Evolutionary conservation across 805 yeast genomes (phyloP).

Genomic region (Lipomyces kockii): DNA sequence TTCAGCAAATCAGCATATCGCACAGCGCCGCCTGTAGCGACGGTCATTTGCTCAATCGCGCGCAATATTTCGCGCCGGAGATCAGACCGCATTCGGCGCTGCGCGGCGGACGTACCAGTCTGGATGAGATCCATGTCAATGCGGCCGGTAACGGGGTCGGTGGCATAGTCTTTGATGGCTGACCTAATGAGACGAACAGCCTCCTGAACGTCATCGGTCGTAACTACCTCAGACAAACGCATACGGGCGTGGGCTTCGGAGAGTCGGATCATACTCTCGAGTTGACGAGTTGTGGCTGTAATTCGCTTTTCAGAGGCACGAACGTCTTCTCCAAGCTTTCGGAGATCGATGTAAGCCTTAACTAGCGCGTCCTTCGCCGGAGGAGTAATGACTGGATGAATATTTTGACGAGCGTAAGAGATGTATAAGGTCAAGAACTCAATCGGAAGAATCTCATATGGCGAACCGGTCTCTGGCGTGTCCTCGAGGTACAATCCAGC

Average conservation of each 20-base stretch:
- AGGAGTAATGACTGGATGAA: slow-evolving; percentile 76
- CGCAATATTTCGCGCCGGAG: slow-evolving; percentile 63
- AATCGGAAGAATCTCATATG: slow-evolving; percentile 74
- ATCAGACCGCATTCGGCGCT: slow-evolving; percentile 76
- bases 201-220: slow-evolving; percentile 81
- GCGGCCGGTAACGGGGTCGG: slow-evolving; percentile 95
- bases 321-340: slow-evolving; percentile 90
- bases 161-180: slow-evolving; percentile 97
- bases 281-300: slow-evolving; percentile 97
- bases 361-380: slow-evolving; percentile 87
- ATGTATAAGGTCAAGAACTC: slow-evolving; percentile 88
- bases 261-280: slow-evolving; percentile 92
- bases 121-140: slow-evolving; percentile 97
- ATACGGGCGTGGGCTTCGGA: slow-evolving; percentile 97
- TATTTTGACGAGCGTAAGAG: slow-evolving; percentile 89
- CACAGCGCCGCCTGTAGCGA: slow-evolving; percentile 50
- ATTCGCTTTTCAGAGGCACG: slow-evolving; percentile 85
- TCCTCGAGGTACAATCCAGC: slow-evolving; percentile 93
- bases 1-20: slow-evolving; percentile 63
- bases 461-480: slow-evolving; percentile 70
- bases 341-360: slow-evolving; percentile 86
- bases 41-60: slow-evolving; percentile 50
- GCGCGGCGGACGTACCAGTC: slow-evolving; percentile 91
- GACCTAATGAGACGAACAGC: slow-evolving; percentile 91
- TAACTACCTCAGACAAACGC: slow-evolving; percentile 76